phyloP scores from a whole-genome alignment of 192 early-diverging fungal genomes.

The Powellomyces hirtus region DNA sequence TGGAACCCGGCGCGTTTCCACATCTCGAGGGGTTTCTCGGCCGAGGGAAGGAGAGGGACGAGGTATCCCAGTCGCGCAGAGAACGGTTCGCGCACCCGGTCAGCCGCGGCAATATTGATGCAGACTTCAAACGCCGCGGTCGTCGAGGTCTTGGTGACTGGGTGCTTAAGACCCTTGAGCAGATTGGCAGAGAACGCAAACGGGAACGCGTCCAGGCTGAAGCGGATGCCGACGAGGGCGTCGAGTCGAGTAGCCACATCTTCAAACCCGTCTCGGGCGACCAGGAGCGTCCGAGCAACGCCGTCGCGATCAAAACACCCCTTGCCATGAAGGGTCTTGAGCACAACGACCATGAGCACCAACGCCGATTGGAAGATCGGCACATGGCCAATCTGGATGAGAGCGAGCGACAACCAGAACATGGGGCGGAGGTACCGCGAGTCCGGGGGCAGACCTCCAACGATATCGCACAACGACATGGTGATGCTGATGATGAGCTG shows the following conservation, averaged over 20 bases:
- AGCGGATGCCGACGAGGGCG: constrained; percentile 71
- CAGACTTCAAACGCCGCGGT: constrained; percentile 27
- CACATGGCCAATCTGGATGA: constrained; percentile 85
- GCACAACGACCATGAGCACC: constrained; percentile 65
- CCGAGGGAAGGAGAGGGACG: constrained; percentile 75
- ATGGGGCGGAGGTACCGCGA: constrained; percentile 79
- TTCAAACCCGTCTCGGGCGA: constrained; percentile 67
- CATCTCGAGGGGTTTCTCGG: constrained; percentile 45
- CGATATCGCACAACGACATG: constrained; percentile 77
- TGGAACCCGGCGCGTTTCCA: constrained; percentile 42
- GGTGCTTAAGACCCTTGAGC: constrained; percentile 79
- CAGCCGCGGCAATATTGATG: not conserved
- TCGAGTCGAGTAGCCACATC: constrained; percentile 75
- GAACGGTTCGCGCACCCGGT: not conserved
- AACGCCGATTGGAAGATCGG: constrained; percentile 74
- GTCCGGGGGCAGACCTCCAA: constrained; percentile 75
- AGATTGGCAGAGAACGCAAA: constrained; percentile 80
- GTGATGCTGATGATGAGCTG: constrained; percentile 82
- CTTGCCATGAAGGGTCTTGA: constrained; percentile 73
- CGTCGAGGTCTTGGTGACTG: constrained; percentile 70
- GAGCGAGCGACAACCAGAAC: constrained; percentile 88
- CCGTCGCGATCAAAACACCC: constrained; percentile 66
- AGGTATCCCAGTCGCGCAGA: constrained; percentile 69
- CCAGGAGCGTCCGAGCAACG: constrained; percentile 70
- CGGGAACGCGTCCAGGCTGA: constrained; percentile 76